phyloP scores from a whole-genome alignment of 116 monocot genomes.

The Dioscorea cayenensis region DNA sequence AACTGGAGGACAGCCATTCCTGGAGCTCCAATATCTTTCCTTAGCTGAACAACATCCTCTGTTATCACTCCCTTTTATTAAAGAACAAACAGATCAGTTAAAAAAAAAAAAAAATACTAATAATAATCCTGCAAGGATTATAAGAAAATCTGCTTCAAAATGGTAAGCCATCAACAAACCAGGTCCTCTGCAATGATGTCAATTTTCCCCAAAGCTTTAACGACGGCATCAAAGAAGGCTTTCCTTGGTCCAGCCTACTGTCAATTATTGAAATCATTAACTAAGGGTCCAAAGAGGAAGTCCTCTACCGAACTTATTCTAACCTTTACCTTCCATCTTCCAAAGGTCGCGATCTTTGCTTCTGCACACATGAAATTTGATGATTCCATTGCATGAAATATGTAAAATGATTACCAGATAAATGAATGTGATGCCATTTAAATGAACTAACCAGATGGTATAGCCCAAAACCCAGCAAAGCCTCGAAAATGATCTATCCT shows the following conservation, averaged over 20 bases:
- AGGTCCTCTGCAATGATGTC: slow-evolving; percentile 86
- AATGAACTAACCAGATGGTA: slow-evolving; percentile 61
- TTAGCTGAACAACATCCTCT: slow-evolving; percentile 86
- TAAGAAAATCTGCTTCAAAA: background rate
- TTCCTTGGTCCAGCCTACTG: slow-evolving; percentile 93
- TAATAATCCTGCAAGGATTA: background rate
- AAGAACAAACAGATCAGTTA: background rate
- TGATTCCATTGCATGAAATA: background rate
- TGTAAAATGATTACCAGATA: background rate
- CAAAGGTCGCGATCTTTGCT: slow-evolving; percentile 62
- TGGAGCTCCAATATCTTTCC: slow-evolving; percentile 82
- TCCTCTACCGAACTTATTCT: background rate
- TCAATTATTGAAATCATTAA: slow-evolving; percentile 24
- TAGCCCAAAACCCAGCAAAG: slow-evolving; percentile 88
- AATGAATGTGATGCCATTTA: background rate
- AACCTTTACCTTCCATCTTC: slow-evolving; percentile 68
- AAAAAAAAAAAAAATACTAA: too few relatives aligned
- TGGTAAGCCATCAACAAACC: slow-evolving; percentile 21
- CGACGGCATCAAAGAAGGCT: slow-evolving; percentile 90
- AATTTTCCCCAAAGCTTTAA: slow-evolving; percentile 70
- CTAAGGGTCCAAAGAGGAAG: slow-evolving; percentile 2
- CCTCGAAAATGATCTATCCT: slow-evolving; percentile 97
- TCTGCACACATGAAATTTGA: slow-evolving; percentile 40
- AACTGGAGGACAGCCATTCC: slow-evolving; percentile 99
- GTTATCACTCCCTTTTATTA: slow-evolving; percentile 83